phyloP scores from a whole-genome alignment of 371 early-diverging fungal species.

The Apophysomyces sp. region DNA sequence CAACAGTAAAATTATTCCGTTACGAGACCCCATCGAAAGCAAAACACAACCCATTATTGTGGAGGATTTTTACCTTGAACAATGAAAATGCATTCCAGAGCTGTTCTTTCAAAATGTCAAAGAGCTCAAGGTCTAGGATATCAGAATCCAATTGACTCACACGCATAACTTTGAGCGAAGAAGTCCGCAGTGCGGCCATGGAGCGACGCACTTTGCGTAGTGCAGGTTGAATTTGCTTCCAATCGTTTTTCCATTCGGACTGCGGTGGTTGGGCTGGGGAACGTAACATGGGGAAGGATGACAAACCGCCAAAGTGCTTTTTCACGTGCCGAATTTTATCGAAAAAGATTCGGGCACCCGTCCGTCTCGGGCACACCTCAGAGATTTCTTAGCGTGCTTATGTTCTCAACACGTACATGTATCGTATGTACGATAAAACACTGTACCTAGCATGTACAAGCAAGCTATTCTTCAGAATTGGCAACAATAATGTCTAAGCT shows the following conservation, averaged over 20 bases:
- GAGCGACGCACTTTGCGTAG: conserved; percentile 52
- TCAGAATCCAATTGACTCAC: conserved; percentile 90
- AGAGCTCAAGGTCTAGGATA: conserved; percentile 77
- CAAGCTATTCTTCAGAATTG: no score
- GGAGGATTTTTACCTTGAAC: conserved; percentile 56
- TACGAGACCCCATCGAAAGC: background rate
- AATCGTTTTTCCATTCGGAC: conserved; percentile 56
- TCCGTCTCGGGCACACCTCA: no score
- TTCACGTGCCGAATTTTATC: conserved; percentile 2
- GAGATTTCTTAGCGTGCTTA: no score
- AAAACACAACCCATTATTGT: background rate
- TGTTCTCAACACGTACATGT: no score
- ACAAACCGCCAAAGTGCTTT: background rate
- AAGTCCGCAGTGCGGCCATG: conserved; percentile 52
- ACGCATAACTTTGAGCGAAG: conserved; percentile 69
- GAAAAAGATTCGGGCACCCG: no score
- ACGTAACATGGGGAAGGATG: conserved; percentile 17
- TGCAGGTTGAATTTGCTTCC: conserved; percentile 58
- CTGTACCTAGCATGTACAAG: no score
- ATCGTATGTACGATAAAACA: no score
- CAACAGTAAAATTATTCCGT: no score
- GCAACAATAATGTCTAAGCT: no score
- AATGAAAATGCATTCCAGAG: conserved; percentile 62
- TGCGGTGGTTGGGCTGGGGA: conserved; percentile 36
- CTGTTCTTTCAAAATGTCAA: conserved; percentile 75